Evolutionary conservation across 805 yeast species (phyloP).

Genomic region (Saccharomyces mikatae): DNA sequence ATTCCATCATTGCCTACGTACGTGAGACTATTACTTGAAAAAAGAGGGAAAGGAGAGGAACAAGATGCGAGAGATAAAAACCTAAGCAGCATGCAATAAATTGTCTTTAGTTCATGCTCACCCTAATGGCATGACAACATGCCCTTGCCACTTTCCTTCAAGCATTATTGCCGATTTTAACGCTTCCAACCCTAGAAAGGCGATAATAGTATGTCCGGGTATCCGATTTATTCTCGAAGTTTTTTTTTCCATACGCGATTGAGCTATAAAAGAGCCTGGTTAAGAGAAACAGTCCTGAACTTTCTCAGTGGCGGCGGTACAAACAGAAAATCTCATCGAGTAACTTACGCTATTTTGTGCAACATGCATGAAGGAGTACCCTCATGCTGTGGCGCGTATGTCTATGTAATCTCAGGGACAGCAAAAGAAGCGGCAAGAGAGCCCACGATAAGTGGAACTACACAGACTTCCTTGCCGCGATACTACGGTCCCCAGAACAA

Average conservation of each 20-base stretch:
- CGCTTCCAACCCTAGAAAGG: background rate
- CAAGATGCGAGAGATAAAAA: background rate
- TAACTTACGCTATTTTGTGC: background rate
- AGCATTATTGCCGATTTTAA: background rate
- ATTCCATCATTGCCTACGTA: background rate
- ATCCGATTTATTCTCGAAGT: background rate
- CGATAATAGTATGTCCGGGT: background rate
- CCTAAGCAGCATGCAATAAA: background rate
- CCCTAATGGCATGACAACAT: background rate
- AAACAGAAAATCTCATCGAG: background rate
- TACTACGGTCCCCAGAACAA: conserved; percentile 17
- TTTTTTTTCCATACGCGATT: too few species aligned
- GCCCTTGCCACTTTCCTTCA: background rate
- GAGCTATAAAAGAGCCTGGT: background rate
- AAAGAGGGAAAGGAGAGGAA: background rate
- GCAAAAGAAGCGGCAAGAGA: background rate
- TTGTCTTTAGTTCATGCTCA: too few species aligned
- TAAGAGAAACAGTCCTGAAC: background rate
- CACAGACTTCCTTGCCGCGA: conserved; percentile 5
- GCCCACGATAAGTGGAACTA: background rate
- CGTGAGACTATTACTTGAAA: background rate
- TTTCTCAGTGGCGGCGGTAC: too few species aligned
- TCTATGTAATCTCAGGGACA: background rate
- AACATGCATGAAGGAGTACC: background rate
- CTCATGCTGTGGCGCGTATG: background rate